Base-by-base conservation (phyloP, 1,284 basidiomycete genomes). In the Melanopsichium pennsylvanicum region DNA sequence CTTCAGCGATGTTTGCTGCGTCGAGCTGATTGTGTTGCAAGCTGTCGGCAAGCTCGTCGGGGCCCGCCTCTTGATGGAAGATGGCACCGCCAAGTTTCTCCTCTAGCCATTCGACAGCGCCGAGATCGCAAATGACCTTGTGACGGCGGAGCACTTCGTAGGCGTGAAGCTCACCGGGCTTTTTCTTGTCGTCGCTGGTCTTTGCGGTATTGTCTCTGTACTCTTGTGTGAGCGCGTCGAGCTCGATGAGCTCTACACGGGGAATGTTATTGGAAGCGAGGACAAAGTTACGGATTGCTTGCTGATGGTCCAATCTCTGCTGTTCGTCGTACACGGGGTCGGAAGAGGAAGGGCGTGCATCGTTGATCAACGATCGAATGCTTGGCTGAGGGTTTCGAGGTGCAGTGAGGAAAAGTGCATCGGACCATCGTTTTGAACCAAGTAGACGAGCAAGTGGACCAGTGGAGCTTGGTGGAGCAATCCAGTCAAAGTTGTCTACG, bases 401-500 rank as follows among this genome's bases (percentile, higher is more conserved):
- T 4, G 79, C 78, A 1, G 76, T 76, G 21, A 81, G 60, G 68
- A 81, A 79, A 25, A 80, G 66, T 5, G 72, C 69, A 32, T 76
- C 68, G 11, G 54, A 41, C 79, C 79, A 81, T 27, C 61, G 46
- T 46, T 77, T 80, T 27, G 50, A 37, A 15, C 61, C 40, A 4
- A 81, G 69, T 23, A 77, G 39, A 10, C 75, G 55, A 2, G 73
- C 54, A 6, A 81, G 59, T 5, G 59, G 56, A 16, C 68, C 66
- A 10, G 79, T 80, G 15, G 68, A 75, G 45, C 57, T 39, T 4
- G 78, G 78, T 7, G 79, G 72, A 18, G 70, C 52, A n/a, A 67
- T 67, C 75, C 76, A 80, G 31, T 60, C 57, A 58, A 92, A 81
- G 47, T 84, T 86, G 15, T 74, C 72, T 31, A 95, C 90, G 33